Evolutionary conservation across 345 rosid species (phyloP).

Genomic region (Boechera retrofracta): DNA sequence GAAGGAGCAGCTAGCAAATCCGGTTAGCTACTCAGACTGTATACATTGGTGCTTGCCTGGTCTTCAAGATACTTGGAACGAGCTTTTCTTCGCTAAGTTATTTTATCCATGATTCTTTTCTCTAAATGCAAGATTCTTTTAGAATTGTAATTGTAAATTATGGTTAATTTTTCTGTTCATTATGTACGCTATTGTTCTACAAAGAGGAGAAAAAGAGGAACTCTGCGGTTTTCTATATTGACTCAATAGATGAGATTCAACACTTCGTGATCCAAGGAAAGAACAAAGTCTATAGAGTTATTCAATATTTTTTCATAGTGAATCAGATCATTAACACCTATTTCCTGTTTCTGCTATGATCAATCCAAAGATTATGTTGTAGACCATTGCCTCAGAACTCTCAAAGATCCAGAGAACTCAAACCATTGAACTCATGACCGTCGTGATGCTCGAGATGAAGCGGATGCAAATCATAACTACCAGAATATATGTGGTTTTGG

Average conservation of each 20-base stretch:
- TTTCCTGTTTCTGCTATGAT: neutral
- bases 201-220: neutral
- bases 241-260: conserved; percentile 23
- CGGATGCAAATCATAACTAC: conserved; percentile 14
- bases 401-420: conserved; percentile 33
- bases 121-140: neutral
- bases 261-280: conserved; percentile 17
- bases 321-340: neutral
- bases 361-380: conserved; percentile 9
- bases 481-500: neutral
- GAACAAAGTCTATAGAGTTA: conserved; percentile 7
- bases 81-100: conserved; percentile 73
- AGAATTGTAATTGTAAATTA: conserved; percentile 28
- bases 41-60: conserved; percentile 95
- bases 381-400: conserved; percentile 18
- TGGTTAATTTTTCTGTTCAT: conserved; percentile 10
- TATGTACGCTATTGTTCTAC: conserved; percentile 24
- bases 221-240: neutral
- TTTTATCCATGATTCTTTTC: conserved; percentile 63
- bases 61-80: conserved; percentile 93
- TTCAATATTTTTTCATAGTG: neutral
- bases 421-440: conserved; percentile 22
- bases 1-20: conserved; percentile 75
- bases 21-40: conserved; percentile 80
- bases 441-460: conserved; percentile 40